phyloP scores from a whole-genome alignment of 176 grass and related monocot species.

The Thalia dealbata region DNA sequence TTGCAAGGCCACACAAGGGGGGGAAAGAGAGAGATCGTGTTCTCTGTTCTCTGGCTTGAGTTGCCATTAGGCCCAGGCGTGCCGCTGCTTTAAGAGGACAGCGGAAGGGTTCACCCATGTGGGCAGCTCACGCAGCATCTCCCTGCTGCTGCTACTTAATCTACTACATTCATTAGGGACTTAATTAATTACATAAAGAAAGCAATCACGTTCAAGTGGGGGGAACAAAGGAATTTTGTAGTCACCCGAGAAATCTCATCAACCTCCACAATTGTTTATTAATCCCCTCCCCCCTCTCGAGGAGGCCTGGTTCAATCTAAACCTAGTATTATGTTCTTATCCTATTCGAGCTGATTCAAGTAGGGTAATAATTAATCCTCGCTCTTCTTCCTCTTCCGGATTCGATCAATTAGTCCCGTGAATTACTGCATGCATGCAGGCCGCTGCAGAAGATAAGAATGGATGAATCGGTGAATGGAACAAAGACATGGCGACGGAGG shows the following conservation, averaged over 20 bases:
- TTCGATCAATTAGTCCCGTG: neutral
- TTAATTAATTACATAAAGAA: neutral
- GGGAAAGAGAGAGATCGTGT: neutral
- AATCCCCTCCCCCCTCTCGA: too few species aligned
- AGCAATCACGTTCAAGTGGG: neutral
- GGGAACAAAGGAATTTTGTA: neutral
- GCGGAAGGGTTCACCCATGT: constrained; percentile 18
- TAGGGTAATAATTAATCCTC: too few species aligned
- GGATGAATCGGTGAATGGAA: neutral
- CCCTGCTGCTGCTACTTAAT: neutral
- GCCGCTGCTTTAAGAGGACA: constrained; percentile 10
- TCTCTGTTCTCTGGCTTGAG: neutral
- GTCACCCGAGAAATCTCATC: constrained; percentile 7
- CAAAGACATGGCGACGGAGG: too few species aligned
- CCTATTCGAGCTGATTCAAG: too few species aligned
- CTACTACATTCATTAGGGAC: neutral
- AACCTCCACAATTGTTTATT: neutral
- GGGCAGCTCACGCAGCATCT: neutral
- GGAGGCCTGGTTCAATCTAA: too few species aligned
- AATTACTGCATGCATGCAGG: neutral
- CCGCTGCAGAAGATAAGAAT: neutral
- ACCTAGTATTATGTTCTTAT: too few species aligned
- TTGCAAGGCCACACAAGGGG: neutral
- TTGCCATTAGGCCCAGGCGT: constrained; percentile 11
- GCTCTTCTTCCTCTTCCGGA: too few species aligned